These are phyloP conservation scores for Colletotrichum sp. DNA, from an alignment of 2,329 filamentous ascomycete genomes.

Conservation along the genomic window DNA sequence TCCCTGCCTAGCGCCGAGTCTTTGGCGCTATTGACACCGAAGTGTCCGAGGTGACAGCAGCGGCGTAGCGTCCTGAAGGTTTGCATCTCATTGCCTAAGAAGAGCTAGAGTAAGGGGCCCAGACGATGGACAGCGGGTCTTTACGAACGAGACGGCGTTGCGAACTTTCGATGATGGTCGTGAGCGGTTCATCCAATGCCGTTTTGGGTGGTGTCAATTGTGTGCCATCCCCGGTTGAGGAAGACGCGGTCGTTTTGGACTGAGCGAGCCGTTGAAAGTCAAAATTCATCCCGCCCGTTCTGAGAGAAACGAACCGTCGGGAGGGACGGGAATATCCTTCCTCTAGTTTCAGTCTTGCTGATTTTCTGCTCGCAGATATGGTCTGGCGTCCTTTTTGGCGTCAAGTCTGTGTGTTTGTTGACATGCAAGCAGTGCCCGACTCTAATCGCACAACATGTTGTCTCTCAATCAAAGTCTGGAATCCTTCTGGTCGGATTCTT, in stretches of 20 bases:
- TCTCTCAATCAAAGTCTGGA: background rate
- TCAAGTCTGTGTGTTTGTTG: background rate
- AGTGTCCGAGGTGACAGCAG: background rate
- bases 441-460: background rate
- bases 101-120: background rate
- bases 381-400: background rate
- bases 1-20: background rate
- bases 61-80: background rate
- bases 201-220: background rate
- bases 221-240: background rate
- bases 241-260: constrained; percentile 1
- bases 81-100: background rate
- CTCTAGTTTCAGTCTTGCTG: background rate
- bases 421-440: background rate
- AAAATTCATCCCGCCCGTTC: background rate
- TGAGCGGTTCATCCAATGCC: background rate
- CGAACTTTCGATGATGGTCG: background rate
- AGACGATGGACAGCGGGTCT: background rate
- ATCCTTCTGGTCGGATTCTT: background rate
- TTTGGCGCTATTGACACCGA: background rate
- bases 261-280: background rate
- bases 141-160: background rate
- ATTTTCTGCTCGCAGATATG: background rate
- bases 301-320: background rate
- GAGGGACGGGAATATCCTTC: constrained; percentile 9